A percentile compares a stretch with the other conserved stretches of the same genome.
Evolutionary conservation across 257 asterid genomes (phyloP).

Genomic region (Primulina huaijiensis): DNA sequence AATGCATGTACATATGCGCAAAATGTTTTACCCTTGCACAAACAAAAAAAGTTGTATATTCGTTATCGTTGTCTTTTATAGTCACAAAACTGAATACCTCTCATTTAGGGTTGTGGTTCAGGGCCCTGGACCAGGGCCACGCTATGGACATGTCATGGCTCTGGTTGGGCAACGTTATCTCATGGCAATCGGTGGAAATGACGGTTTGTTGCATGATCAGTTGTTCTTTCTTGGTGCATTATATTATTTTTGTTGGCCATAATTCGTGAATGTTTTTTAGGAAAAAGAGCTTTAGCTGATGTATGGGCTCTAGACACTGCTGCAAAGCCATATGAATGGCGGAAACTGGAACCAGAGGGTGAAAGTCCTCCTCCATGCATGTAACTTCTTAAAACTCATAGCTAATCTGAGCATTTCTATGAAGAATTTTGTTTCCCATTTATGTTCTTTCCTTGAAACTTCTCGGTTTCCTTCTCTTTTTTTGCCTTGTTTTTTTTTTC

Average conservation of each 20-base stretch:
- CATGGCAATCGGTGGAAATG: slow-evolving; percentile 99
- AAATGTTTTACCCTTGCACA: slow-evolving; percentile 6
- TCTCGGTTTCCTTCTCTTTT: background rate
- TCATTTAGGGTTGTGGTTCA: slow-evolving; percentile 82
- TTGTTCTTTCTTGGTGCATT: slow-evolving; percentile 1
- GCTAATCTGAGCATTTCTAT: background rate
- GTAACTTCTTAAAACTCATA: slow-evolving; percentile 42
- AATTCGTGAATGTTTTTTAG: slow-evolving; percentile 37
- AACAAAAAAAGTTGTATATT: slow-evolving; percentile 12
- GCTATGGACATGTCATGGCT: slow-evolving; percentile 99
- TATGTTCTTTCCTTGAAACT: background rate
- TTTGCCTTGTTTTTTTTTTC: background rate
- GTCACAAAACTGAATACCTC: slow-evolving; percentile 18
- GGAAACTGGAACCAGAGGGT: slow-evolving; percentile 98
- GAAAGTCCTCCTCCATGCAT: slow-evolving; percentile 99
- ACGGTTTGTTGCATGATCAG: slow-evolving; percentile 53
- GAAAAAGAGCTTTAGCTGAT: slow-evolving; percentile 91
- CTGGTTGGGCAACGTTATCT: slow-evolving; percentile 98
- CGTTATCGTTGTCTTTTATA: background rate
- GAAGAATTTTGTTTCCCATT: background rate
- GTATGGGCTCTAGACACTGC: slow-evolving; percentile 99
- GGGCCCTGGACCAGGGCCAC: slow-evolving; percentile 99
- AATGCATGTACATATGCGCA: slow-evolving; percentile 12
- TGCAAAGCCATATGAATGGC: slow-evolving; percentile 99
- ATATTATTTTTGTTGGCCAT: slow-evolving; percentile 18